Evolutionary conservation across 2,329 filamentous ascomycete genomes (phyloP), one percentile per base, ranked within the genome.

Genomic region (Talaromyces rugulosus): DNA sequence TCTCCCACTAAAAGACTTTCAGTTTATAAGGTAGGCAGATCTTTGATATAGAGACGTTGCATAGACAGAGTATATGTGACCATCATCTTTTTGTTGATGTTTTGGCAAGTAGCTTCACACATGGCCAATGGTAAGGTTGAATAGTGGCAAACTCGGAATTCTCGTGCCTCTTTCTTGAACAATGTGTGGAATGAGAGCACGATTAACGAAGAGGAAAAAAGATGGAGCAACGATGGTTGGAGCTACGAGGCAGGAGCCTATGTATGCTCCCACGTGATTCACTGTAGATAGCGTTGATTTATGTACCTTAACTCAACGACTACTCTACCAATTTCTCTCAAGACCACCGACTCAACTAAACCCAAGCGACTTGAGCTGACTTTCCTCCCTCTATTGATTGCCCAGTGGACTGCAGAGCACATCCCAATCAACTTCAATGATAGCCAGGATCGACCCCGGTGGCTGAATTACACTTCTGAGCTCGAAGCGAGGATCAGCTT

Each of bases 391-490:
- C 36, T n/a, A 40, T n/a, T n/a, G 14, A 5, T 40, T 5, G 14
- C 16, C 16, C 36, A 6, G n/a, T 5, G 3, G 36, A n/a, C 36
- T 7, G 36, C 36, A 3, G 7, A 7, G 28, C 44, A 34, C 53
- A 27, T 56, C 30, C 54, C 54, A 56, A 56, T 7, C 34, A 27
- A 56, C 54, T 42, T 56, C 54, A 28, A 56, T 42, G 23, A 56
- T 56, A 44, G 54, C 36, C 33, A 56, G 14, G 14, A 42, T 28
- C 6, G 33, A 56, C n/a, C 54, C 54, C n/a, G 34, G 54, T 8
- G 54, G 54, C 18, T 56, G 54, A 30, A 34, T 56, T n/a, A 56
- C 54, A 30, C n/a, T 14, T 42, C 12, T 31, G n/a, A 56, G 11
- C 27, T 40, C 33, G 27, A 56, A 56, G 23, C 54, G 33, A 56